phyloP scores from a whole-genome alignment of 257 asterid species.

The Rhazya stricta region DNA sequence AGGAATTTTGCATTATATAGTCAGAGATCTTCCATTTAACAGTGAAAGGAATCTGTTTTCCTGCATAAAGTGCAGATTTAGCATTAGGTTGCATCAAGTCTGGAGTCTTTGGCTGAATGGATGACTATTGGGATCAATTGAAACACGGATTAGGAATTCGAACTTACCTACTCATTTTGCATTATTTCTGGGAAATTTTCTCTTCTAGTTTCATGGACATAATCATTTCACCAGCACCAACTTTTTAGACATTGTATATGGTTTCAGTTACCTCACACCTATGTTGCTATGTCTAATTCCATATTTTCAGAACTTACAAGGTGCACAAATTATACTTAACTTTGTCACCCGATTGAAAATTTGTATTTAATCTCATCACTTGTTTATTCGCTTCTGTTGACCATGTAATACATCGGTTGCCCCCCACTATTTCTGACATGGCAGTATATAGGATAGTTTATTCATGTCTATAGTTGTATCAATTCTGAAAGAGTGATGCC shows the following conservation, averaged over 20 bases:
- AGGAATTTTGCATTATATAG: neutral
- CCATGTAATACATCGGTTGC: neutral
- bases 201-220: neutral
- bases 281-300: too few relatives aligned
- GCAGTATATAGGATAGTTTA: neutral
- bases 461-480: neutral
- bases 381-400: neutral
- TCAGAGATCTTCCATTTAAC: neutral
- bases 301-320: neutral
- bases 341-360: neutral
- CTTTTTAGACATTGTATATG: neutral
- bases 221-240: neutral
- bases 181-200: neutral
- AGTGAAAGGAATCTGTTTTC: neutral
- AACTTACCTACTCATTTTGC: neutral
- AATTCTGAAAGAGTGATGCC: neutral
- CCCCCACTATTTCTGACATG: neutral
- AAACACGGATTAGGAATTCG: neutral
- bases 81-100: neutral
- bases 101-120: neutral
- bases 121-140: neutral
- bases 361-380: neutral
- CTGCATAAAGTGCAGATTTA: neutral
- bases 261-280: neutral
- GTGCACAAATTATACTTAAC: neutral